Base-by-base conservation (phyloP, 257 asterid species). In the Avicennia marina region DNA sequence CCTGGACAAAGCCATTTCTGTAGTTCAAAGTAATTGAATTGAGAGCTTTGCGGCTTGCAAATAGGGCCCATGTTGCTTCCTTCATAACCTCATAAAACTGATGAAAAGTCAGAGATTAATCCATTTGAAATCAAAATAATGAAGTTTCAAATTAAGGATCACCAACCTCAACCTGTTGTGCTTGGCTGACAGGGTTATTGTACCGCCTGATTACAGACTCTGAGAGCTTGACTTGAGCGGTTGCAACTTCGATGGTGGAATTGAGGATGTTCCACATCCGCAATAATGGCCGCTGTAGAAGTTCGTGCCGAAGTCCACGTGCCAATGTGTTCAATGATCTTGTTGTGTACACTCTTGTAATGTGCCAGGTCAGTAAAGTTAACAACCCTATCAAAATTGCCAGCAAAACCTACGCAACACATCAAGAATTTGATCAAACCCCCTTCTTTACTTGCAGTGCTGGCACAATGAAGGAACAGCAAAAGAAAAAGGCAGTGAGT, bases 201-300 rank as follows among this genome's bases (percentile, higher is more conserved):
- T 82, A 74, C 56, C 75, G 84, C 44, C 67, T 74, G 70, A 87
- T 78, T 0, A 80, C 90, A 11, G 79, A 84, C 64, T 87, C 96
- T 0, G 94, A 82, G 49, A 90, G 79, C 84, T 77, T 81, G 38
- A 90, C 97, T 68, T 90, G 96, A 38, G 97, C 90, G 10, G 95
- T 86, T 4, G 97, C 84, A 4, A 90, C 84, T 39, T 90, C 97
- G 34, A 90, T 90, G 0, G 97, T 90, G 2, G 94, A 73, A 48
- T 90, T 90, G 17, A 90, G 75, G 58, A 90, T 73, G 81, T 72
- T 82, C 97, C 97, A 90, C 97, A 90, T 90, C 18, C 97, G 74
- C 22, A 90, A 66, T 21, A 90, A 52, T 0, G 97, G 97, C 4
- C 96, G 79, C 53, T 90, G 96, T 9, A 90, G 86, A 34, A 90